Conservation (phyloP, 2,329 filamentous ascomycete species). For the Bipolaris sorokiniana region DNA sequence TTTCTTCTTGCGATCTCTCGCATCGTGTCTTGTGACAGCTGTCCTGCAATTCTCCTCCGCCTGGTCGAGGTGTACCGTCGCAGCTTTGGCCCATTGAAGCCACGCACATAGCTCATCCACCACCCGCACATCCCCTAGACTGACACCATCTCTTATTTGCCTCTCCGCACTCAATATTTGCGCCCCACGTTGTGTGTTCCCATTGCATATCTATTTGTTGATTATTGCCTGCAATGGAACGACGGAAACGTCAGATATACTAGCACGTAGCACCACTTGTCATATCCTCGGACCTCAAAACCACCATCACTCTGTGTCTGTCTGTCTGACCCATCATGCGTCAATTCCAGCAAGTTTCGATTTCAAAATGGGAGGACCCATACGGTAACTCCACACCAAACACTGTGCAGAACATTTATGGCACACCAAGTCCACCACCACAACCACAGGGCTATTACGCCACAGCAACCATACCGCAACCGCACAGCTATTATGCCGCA, state of each 20-base stretch:
- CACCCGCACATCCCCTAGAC: slow-evolving; percentile 34
- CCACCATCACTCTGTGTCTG: slow-evolving; percentile 23
- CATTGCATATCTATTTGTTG: slow-evolving; percentile 38
- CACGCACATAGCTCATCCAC: slow-evolving; percentile 38
- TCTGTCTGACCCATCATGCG: slow-evolving; percentile 39
- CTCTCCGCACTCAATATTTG: slow-evolving; percentile 42
- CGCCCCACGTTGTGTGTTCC: slow-evolving; percentile 47
- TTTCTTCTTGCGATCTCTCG: slow-evolving; percentile 29
- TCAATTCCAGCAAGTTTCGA: slow-evolving; percentile 39
- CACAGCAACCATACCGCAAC: no score
- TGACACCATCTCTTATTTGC: slow-evolving; percentile 40
- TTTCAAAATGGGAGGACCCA: slow-evolving; percentile 45
- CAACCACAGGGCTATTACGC: slow-evolving; percentile 19
- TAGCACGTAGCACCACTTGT: slow-evolving; percentile 41
- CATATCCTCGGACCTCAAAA: slow-evolving; percentile 27
- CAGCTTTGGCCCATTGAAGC: slow-evolving; percentile 35
- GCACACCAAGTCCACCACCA: slow-evolving; percentile 12
- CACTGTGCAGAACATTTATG: slow-evolving; percentile 26
- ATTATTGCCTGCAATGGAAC: slow-evolving; percentile 43
- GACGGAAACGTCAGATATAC: slow-evolving; percentile 33
- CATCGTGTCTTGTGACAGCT: slow-evolving; percentile 43
- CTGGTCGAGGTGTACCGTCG: slow-evolving; percentile 32
- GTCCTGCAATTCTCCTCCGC: slow-evolving; percentile 38
- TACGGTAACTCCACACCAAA: slow-evolving; percentile 26
- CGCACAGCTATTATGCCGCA: background rate